Base-by-base conservation (phyloP, 495 filamentous ascomycete genomes). In the Mytilinidion resinicola region DNA sequence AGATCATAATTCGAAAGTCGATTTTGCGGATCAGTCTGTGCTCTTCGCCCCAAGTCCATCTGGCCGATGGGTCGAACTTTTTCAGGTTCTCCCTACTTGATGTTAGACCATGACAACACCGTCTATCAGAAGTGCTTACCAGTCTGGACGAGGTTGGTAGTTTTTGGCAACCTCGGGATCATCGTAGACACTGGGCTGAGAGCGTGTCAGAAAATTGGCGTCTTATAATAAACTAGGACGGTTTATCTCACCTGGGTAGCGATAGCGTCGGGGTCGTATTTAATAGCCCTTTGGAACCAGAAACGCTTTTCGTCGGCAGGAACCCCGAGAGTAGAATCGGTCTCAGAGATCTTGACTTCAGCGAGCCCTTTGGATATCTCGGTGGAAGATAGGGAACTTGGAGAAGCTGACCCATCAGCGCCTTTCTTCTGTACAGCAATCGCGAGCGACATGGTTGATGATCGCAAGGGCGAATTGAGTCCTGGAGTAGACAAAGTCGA, bases 11-110 rank as follows among this genome's bases (percentile, higher is more conserved):
- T 11, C 56, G 60, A 5, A 51, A 20, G 38, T 66, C 61, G 17
- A 67, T 70, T 53, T 76, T 77, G 3, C 70, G 60, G 20, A 67
- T 57, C 35, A 69, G 51, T 25, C 51, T 55, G 47, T 63, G 50
- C 60, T 81, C 80, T 61, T 82, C 80, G 7, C 57, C 60, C 69
- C 71, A 78, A 8, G 76, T 81, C 80, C 80, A 81, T 61, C 74
- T 62, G n/a, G 70, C 70, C 0, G 67, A 67, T 1, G 79, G 78
- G 56, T 83, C 78, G 52, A 81, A 82, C 11, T 73, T 72, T 56
- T 78, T 74, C 17, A 75, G 59, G 55, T 80, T 80, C 62, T 82
- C 78, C 61, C 61, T 63, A 38, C 5, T 11, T 50, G 44, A 11
- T 38, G 15, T 21, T 12, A 20, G 11, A 49, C 3, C 46, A 38